These are phyloP conservation scores for Schizosaccharomyces pombe DNA, from an alignment of 805 yeast species.

Conservation along the genomic window ASM294v3 CU329670.1:179001-179500, in stretches of 20 bases:
- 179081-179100: background rate
- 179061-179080: background rate
- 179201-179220: constrained; percentile 60
- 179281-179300: constrained; percentile 47
- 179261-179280: constrained; percentile 73
- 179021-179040: background rate
- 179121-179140: background rate
- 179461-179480: constrained; percentile 96
- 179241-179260: constrained; percentile 72
- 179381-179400: background rate
- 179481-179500: constrained; percentile 65
- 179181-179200: constrained; percentile 20
- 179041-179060: background rate
- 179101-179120: background rate
- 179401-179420: background rate
- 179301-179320: constrained; percentile 51
- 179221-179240: constrained; percentile 80
- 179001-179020: background rate
- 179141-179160: background rate
- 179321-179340: constrained; percentile 72
- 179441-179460: constrained; percentile 52
- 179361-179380: constrained; percentile 1
- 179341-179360: constrained; percentile 24
- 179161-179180: background rate
- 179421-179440: constrained; percentile 30